A percentile compares a stretch with the other conserved stretches of the same genome.
phyloP scores from a whole-genome alignment of 176 grass and related monocot species.

The Themeda triandra region DNA sequence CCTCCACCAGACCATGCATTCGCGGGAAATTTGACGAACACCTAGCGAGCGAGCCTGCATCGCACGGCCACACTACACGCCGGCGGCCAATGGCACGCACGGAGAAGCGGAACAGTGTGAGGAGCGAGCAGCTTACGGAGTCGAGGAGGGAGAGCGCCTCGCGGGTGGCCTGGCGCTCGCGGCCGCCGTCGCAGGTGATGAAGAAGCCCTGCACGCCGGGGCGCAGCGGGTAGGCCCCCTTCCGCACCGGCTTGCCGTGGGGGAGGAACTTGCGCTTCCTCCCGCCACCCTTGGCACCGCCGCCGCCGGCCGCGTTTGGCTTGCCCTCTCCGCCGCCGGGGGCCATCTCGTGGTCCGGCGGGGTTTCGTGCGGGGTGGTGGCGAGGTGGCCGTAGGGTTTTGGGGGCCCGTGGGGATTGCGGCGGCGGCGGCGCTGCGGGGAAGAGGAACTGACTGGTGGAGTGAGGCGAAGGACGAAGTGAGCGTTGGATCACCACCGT shows the following conservation, averaged over 20 bases:
- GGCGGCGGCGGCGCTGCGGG: neutral
- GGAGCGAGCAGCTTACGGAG: slow-evolving; percentile 40
- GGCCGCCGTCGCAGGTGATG: slow-evolving; percentile 90
- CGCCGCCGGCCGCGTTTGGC: slow-evolving; percentile 7
- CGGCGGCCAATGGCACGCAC: neutral
- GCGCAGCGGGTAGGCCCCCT: slow-evolving; percentile 72
- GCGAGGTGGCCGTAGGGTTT: neutral
- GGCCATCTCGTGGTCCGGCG: slow-evolving; percentile 27
- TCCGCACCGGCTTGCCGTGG: slow-evolving; percentile 73
- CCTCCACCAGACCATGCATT: neutral
- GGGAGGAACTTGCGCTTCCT: slow-evolving; percentile 84
- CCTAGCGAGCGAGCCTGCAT: neutral
- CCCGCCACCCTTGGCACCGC: slow-evolving; percentile 50
- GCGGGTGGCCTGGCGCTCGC: slow-evolving; percentile 83
- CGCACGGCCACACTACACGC: neutral
- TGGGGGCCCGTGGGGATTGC: neutral
- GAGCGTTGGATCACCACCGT: neutral
- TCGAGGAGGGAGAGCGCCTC: slow-evolving; percentile 88
- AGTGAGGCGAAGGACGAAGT: neutral
- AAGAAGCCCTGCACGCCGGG: slow-evolving; percentile 95
- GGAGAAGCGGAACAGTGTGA: neutral
- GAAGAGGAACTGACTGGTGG: neutral
- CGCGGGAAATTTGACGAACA: neutral
- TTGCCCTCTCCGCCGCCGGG: slow-evolving; percentile 48
- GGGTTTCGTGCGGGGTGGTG: neutral